Percentiles rank a stretch among this genome's conserved stretches.
Conservation (phyloP, 1,284 basidiomycete species). For the Pseudozyma flocculosa region DNA sequence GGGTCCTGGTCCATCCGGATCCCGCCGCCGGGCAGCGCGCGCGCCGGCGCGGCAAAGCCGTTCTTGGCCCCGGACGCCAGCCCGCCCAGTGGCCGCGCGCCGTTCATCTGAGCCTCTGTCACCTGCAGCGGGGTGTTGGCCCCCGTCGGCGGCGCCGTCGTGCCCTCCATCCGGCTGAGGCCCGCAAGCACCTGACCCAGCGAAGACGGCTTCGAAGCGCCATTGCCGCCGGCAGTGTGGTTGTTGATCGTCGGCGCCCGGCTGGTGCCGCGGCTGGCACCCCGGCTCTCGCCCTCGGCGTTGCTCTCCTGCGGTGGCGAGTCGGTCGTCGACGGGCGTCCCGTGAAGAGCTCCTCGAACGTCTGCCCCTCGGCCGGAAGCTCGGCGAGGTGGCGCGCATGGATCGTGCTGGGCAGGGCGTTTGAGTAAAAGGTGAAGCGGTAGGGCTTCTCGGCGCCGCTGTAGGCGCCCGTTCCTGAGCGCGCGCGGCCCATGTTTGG, state of each 20-base stretch:
- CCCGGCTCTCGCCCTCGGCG: constrained; percentile 11
- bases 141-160: constrained; percentile 44
- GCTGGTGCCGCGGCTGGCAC: constrained; percentile 29
- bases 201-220: constrained; percentile 27
- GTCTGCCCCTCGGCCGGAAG: constrained; percentile 89
- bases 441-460: constrained; percentile 69
- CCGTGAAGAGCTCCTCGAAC: constrained; percentile 86
- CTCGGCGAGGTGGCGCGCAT: constrained; percentile 87
- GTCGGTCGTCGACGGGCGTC: constrained; percentile 55
- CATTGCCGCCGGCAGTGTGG: too few species aligned
- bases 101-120: constrained; percentile 7
- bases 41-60: background rate
- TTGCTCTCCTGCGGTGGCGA: constrained; percentile 16
- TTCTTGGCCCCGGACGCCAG: constrained; percentile 20
- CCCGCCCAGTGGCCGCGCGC: constrained; percentile 14
- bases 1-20: constrained; percentile 55
- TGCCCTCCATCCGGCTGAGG: constrained; percentile 41
- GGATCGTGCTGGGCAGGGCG: constrained; percentile 85
- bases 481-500: constrained; percentile 9
- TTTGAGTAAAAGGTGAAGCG: constrained; percentile 99
- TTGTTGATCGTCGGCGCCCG: constrained; percentile 34
- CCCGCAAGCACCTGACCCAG: constrained; percentile 11
- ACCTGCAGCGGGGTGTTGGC: constrained; percentile 38
- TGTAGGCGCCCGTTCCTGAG: constrained; percentile 23
- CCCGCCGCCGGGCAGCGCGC: constrained; percentile 44